A percentile compares a stretch with the other conserved stretches of the same genome.
phyloP scores from a whole-genome alignment of 2,329 filamentous ascomycete species.

The Apiospora kogelbergensis region DNA sequence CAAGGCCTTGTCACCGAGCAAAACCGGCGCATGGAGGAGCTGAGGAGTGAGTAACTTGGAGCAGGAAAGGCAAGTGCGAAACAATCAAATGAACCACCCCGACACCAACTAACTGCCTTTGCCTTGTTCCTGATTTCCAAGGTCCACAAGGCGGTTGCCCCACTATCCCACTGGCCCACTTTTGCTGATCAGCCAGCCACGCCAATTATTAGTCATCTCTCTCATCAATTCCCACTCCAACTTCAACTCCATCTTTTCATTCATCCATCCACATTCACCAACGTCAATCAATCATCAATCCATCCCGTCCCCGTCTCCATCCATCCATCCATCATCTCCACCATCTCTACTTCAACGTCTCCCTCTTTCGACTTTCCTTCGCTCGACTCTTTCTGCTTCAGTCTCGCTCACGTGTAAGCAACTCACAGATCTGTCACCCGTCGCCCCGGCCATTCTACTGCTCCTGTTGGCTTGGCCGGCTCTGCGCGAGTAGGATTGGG shows the following conservation, averaged over 20 bases:
- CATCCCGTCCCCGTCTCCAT: neutral
- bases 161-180: neutral
- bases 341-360: neutral
- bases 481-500: constrained; percentile 9
- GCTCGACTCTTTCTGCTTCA: neutral
- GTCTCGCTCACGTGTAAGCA: neutral
- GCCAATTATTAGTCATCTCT: neutral
- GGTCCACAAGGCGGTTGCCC: neutral
- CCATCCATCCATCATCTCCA: neutral
- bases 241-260: neutral
- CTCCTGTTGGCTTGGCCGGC: neutral
- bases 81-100: too few relatives aligned
- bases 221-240: neutral
- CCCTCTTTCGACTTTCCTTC: neutral
- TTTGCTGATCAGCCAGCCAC: neutral
- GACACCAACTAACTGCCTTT: too few relatives aligned
- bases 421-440: neutral
- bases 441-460: constrained; percentile 9
- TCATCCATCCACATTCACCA: neutral
- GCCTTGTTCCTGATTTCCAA: too few relatives aligned
- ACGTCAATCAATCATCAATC: neutral
- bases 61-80: too few relatives aligned
- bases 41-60: too few relatives aligned
- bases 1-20: too few relatives aligned
- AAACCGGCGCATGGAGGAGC: too few relatives aligned